Conservation (phyloP, 805 yeast genomes). For the Wickerhamiella azyma region DNA sequence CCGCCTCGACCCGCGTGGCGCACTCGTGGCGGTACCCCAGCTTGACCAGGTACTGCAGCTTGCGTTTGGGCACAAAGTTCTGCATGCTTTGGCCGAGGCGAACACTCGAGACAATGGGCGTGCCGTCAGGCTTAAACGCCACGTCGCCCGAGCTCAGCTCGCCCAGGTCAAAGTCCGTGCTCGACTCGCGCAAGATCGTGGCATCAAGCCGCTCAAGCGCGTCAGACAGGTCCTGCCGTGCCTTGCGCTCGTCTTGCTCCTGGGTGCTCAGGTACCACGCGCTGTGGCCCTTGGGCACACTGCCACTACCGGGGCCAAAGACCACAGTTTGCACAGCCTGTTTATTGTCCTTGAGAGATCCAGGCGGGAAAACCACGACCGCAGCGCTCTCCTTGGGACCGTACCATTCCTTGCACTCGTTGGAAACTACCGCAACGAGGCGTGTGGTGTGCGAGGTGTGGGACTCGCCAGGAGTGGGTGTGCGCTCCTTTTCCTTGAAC, state of each 20-base stretch:
- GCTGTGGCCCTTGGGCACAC: constrained; percentile 74
- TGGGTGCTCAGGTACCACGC: constrained; percentile 81
- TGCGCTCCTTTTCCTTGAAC: constrained; percentile 14
- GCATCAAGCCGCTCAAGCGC: constrained; percentile 72
- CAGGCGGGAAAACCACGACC: constrained; percentile 84
- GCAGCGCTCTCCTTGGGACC: constrained; percentile 72
- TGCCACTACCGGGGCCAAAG: constrained; percentile 76
- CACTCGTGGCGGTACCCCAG: constrained; percentile 43
- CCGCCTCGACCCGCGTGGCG: constrained; percentile 11
- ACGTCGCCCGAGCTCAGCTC: constrained; percentile 45
- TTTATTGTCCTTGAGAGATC: constrained; percentile 50
- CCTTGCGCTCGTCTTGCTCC: constrained; percentile 49
- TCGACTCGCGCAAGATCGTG: constrained; percentile 66
- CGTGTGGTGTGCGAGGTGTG: constrained; percentile 43
- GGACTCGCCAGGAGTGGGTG: background rate
- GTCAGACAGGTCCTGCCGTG: constrained; percentile 55
- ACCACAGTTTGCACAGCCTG: constrained; percentile 76
- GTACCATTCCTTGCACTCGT: constrained; percentile 87
- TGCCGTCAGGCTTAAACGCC: constrained; percentile 41
- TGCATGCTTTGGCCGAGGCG: constrained; percentile 75
- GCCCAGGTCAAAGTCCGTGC: constrained; percentile 41
- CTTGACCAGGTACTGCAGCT: constrained; percentile 46
- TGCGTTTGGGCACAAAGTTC: constrained; percentile 71
- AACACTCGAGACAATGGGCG: constrained; percentile 63
- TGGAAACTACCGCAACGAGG: constrained; percentile 67